A percentile compares a stretch with the other conserved stretches of the same genome.
phyloP scores from a whole-genome alignment of 164 flowering plant species.

The Umbellularia californica region DNA sequence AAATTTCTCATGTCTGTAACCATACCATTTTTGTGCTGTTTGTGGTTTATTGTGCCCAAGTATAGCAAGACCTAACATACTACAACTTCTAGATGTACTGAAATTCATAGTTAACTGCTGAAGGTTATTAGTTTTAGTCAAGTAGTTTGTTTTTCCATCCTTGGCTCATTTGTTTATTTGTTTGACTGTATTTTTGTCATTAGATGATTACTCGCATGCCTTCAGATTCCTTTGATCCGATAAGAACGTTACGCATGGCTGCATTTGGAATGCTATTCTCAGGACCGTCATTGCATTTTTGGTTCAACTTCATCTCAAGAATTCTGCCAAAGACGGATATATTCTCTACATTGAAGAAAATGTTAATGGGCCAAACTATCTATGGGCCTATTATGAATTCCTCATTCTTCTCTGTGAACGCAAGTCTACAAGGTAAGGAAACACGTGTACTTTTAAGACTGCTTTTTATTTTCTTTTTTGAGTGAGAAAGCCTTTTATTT shows the following conservation, averaged over 20 bases:
- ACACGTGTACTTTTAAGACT: not conserved
- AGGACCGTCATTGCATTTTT: conserved; percentile 82
- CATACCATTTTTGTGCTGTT: too few relatives aligned
- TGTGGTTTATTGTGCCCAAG: too few relatives aligned
- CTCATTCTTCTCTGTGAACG: conserved; percentile 77
- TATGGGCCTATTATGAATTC: conserved; percentile 75
- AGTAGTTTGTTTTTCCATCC: too few relatives aligned
- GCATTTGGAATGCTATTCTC: conserved; percentile 70
- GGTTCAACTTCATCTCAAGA: conserved; percentile 85
- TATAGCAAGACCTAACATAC: too few relatives aligned
- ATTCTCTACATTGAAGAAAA: conserved; percentile 68
- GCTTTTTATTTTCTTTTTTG: not conserved
- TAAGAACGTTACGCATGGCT: conserved; percentile 79
- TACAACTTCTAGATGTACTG: too few relatives aligned
- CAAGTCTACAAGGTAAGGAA: conserved; percentile 62
- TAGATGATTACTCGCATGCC: conserved; percentile 49
- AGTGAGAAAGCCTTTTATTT: not conserved
- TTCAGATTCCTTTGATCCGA: conserved; percentile 54
- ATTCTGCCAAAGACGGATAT: conserved; percentile 66
- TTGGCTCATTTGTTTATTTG: not conserved
- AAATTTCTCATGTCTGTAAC: too few relatives aligned
- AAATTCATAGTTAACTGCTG: too few relatives aligned
- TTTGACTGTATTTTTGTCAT: not conserved
- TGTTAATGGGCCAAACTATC: conserved; percentile 64
- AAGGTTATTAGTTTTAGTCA: too few relatives aligned